Conservation (phyloP, 306 rosid species). For the Ormosia emarginata region DNA sequence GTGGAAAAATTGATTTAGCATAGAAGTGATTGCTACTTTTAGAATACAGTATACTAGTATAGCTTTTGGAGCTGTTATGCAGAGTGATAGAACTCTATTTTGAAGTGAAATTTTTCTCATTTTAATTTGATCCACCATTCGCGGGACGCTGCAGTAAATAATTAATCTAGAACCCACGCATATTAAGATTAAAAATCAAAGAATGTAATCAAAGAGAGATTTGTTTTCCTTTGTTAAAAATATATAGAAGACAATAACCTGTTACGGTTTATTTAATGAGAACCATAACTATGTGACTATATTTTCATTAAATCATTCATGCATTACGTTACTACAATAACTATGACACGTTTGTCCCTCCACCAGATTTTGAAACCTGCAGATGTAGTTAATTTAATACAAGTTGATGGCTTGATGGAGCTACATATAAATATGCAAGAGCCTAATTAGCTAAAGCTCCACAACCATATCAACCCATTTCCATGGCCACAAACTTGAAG, state of each 20-base stretch:
- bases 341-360: background rate
- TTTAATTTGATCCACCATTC: background rate
- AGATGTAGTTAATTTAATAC: background rate
- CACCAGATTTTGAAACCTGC: conserved; percentile 2
- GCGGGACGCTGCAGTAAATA: background rate
- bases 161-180: background rate
- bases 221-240: no score
- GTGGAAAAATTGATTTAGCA: no score
- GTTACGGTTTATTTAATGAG: no score
- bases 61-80: background rate
- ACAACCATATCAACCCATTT: background rate
- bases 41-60: background rate
- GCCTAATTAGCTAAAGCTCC: background rate
- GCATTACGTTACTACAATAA: background rate
- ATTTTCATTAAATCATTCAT: background rate
- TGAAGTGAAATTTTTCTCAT: background rate
- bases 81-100: background rate
- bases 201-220: background rate
- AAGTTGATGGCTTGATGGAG: background rate
- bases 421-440: conserved; percentile 24
- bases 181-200: background rate
- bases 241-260: no score
- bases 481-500: conserved; percentile 26
- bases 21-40: background rate
- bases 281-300: no score